Evolutionary conservation across 306 rosid species (phyloP), one percentile per base, ranked within the genome.

Genomic region (Rubus parviflorus): DNA sequence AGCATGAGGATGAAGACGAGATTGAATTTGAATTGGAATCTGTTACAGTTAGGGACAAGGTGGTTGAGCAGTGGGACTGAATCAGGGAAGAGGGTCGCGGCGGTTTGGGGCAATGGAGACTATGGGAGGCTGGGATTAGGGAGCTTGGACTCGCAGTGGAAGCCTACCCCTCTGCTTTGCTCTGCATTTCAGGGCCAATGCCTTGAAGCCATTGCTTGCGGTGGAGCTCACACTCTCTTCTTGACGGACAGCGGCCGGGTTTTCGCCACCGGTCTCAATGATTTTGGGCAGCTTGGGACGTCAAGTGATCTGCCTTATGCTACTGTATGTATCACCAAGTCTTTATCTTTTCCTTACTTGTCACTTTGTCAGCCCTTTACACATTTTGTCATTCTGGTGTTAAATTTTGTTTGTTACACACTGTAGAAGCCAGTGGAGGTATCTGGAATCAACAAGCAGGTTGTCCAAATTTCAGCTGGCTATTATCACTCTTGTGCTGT

Each of bases 191-290:
- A 22, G 3, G 72, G 76, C 65, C 86, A 86, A 79, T 77, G 56
- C 51, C 86, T 88, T 10, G 74, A 83, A 45, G 85, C 91, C 74
- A 82, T 94, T 77, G 87, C 98, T 49, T 94, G 98, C 81, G 98
- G 98, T 37, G 98, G 98, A 62, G 98, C 98, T 86, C 98, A 92
- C 79, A 90, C 98, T 0, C 97, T 94, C 75, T 94, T 94, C 89
- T 83, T 91, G 85, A 77, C 93, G 83, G 93, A 87, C 47, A 62
- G 79, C 51, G 96, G 98, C 81, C 82, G 86, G 9, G 91, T 94
- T 80, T 94, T 82, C 80, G 91, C 97, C 40, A 80, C 97, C 14
- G 98, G 98, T 82, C 97, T 94, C 69, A 94, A 94, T 80, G 94
- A 94, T 89, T 92, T 84, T 11, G 97, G 97, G 51, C 97, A 94